Evolutionary conservation across 2,329 filamentous ascomycete species (phyloP).

Genomic region (Verruconis gallopava): DNA sequence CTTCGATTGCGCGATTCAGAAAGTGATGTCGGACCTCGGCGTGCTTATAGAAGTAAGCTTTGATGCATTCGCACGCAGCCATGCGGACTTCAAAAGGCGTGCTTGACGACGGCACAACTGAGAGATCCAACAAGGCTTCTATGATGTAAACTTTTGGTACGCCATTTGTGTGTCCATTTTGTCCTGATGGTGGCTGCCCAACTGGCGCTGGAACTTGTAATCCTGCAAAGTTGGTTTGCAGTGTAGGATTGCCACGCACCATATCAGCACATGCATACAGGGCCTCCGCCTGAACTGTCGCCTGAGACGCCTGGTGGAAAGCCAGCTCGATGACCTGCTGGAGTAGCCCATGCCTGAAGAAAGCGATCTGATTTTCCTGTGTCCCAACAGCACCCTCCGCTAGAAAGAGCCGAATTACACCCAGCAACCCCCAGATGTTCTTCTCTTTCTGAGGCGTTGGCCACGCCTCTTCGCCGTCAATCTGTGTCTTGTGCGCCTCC

Average conservation of each 20-base stretch:
- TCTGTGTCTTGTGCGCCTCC: constrained; percentile 41
- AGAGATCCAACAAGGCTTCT: constrained; percentile 76
- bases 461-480: constrained; percentile 54
- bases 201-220: constrained; percentile 59
- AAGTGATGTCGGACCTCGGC: constrained; percentile 74
- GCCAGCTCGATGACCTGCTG: constrained; percentile 70
- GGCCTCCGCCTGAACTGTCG: constrained; percentile 75
- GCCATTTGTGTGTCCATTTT: constrained; percentile 36
- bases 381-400: constrained; percentile 69
- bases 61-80: constrained; percentile 79
- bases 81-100: constrained; percentile 67
- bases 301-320: constrained; percentile 59
- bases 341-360: constrained; percentile 71
- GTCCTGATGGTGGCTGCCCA: constrained; percentile 23
- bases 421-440: constrained; percentile 81
- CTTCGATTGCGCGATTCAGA: constrained; percentile 74
- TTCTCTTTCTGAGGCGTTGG: constrained; percentile 67
- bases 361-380: constrained; percentile 68
- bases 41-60: constrained; percentile 82
- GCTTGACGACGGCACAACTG: constrained; percentile 48
- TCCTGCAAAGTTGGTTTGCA: constrained; percentile 85
- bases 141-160: constrained; percentile 69
- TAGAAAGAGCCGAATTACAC: constrained; percentile 76
- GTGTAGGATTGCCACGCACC: constrained; percentile 62
- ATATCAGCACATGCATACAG: constrained; percentile 76